phyloP scores from a whole-genome alignment of 257 asterid species.

The Oldenlandia corymbosa region DNA sequence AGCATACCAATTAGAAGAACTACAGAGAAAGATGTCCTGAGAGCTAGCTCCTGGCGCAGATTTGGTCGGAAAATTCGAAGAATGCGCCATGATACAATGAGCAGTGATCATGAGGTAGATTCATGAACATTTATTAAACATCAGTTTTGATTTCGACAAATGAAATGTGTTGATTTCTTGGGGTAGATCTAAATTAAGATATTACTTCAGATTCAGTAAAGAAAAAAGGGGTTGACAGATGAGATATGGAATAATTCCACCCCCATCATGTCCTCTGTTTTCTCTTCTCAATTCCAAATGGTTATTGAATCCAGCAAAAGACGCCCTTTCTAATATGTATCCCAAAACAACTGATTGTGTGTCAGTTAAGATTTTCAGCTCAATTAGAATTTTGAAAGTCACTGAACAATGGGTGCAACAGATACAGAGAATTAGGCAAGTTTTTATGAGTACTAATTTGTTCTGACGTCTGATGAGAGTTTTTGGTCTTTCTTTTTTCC shows the following conservation, averaged over 20 bases:
- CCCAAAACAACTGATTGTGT: too few species aligned
- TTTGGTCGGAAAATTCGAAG: slow-evolving; percentile 65
- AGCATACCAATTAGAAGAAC: slow-evolving; percentile 78
- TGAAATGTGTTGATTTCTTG: background rate
- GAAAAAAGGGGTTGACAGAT: background rate
- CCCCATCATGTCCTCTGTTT: too few species aligned
- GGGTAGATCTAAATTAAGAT: background rate
- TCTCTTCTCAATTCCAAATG: too few species aligned
- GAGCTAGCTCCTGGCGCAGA: slow-evolving; percentile 54
- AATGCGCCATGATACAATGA: slow-evolving; percentile 61
- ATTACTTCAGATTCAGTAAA: background rate
- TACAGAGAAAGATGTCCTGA: slow-evolving; percentile 55
- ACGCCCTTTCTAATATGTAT: too few species aligned
- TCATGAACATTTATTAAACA: background rate
- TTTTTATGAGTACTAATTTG: background rate
- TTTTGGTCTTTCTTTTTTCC: too few species aligned
- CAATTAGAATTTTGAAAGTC: too few species aligned
- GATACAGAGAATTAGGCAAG: background rate
- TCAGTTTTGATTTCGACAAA: too few species aligned
- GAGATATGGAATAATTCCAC: background rate
- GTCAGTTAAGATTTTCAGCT: too few species aligned
- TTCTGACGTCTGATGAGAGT: too few species aligned
- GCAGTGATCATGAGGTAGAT: slow-evolving; percentile 84
- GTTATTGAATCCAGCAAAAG: too few species aligned
- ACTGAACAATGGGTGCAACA: background rate